These are phyloP conservation scores for Peniophora sp. DNA, from an alignment of 1,284 basidiomycete genomes.

Conservation along the genomic window DNA sequence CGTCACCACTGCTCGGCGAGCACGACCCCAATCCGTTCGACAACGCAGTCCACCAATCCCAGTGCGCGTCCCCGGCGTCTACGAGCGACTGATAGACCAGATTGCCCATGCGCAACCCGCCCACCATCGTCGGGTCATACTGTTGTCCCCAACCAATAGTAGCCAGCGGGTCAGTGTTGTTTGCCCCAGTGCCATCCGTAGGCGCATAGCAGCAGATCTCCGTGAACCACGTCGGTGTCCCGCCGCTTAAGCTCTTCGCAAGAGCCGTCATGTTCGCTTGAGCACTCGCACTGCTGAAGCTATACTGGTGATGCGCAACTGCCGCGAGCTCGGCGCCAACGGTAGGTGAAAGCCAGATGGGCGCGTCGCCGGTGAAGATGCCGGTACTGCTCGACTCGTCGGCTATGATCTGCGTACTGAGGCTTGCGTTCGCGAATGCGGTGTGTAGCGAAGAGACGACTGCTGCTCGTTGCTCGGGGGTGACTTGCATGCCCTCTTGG, in stretches of 20 bases:
- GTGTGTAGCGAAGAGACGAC: constrained; percentile 14
- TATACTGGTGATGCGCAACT: constrained; percentile 16
- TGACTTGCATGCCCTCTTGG: constrained; percentile 19
- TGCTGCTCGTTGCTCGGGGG: constrained; percentile 13
- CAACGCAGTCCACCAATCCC: constrained; percentile 18
- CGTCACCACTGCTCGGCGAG: constrained; percentile 9
- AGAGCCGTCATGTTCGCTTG: constrained; percentile 8
- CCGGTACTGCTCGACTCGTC: constrained; percentile 12
- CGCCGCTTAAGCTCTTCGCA: constrained; percentile 11
- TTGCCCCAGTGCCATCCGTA: constrained; percentile 1
- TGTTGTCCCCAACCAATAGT: constrained; percentile 2
- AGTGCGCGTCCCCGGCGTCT: constrained; percentile 6
- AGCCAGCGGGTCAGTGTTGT: constrained; percentile 1
- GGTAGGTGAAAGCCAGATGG: constrained; percentile 12
- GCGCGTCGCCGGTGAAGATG: constrained; percentile 14
- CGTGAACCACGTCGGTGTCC: constrained; percentile 14
- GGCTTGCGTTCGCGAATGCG: constrained; percentile 11
- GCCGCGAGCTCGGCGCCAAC: constrained; percentile 11
- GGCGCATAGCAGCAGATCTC: constrained; percentile 12
- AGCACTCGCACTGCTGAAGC: constrained; percentile 9
- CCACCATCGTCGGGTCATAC: constrained; percentile 12
- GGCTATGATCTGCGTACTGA: constrained; percentile 14
- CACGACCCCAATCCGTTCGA: constrained; percentile 15
- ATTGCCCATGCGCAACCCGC: constrained; percentile 15
- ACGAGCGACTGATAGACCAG: constrained; percentile 14